These are phyloP conservation scores for Lyophyllum decastes DNA, from an alignment of 768 basidiomycete species.

Conservation along the genomic window DNA sequence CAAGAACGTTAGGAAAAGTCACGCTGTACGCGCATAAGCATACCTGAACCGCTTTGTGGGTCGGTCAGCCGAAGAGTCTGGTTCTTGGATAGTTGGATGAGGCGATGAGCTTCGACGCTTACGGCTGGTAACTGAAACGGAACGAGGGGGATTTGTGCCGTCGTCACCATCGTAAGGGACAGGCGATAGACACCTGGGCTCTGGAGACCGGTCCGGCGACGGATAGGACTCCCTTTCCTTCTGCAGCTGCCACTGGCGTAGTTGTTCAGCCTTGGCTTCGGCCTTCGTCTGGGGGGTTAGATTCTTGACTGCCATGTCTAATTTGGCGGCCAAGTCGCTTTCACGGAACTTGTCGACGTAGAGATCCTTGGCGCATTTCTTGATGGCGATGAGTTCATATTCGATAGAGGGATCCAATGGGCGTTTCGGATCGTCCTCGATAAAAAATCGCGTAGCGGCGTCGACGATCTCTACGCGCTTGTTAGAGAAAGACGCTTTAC, in stretches of 20 bases:
- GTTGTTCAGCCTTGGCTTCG: slow-evolving; percentile 13
- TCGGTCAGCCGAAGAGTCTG: neutral
- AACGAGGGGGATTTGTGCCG: neutral
- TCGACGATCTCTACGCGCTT: slow-evolving; percentile 37
- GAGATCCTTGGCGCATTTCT: slow-evolving; percentile 19
- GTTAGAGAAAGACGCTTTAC: slow-evolving; percentile 31
- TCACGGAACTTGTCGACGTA: slow-evolving; percentile 23
- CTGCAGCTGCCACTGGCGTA: neutral
- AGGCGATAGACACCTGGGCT: neutral
- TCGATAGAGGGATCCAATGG: slow-evolving; percentile 23
- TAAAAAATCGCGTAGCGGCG: slow-evolving; percentile 37
- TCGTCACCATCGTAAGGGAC: neutral
- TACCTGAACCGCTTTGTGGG: slow-evolving; percentile 20
- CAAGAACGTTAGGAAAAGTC: neutral
- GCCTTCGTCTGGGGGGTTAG: slow-evolving; percentile 22
- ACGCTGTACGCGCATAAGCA: neutral
- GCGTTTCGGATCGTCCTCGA: slow-evolving; percentile 16
- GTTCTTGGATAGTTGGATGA: neutral
- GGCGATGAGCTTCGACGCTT: slow-evolving; percentile 15
- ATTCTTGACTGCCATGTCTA: slow-evolving; percentile 31
- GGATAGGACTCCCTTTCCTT: slow-evolving; percentile 17
- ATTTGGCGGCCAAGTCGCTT: slow-evolving; percentile 27
- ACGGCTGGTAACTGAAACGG: neutral
- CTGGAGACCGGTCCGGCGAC: slow-evolving; percentile 18
- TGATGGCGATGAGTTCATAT: slow-evolving; percentile 23